Base-by-base conservation (phyloP, 495 filamentous ascomycete genomes). In the Aspergillus incahuasiensis region DNA sequence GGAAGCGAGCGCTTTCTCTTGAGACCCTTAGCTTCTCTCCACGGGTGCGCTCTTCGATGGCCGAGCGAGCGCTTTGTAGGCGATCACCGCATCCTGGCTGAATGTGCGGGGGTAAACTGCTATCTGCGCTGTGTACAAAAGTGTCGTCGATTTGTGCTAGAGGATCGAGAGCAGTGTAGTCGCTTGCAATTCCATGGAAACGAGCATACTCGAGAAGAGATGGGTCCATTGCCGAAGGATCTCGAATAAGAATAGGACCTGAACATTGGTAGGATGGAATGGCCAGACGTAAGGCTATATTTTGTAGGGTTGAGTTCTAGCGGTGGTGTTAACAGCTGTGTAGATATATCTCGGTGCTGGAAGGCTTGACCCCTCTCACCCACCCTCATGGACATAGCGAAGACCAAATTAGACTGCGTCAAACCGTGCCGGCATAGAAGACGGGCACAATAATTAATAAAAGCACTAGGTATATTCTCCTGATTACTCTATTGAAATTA, bases 181-280 rank as follows among this genome's bases (percentile, higher is more conserved):
- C 57, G 6, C 18, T 56, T 0, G 66, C 65, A 39, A 77, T 63
- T 13, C 66, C 70, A 39, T 76, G 57, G 41, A 73, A 74, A 19
- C 72, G 67, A 21, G 75, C 74, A 44, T 79, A 81, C 19, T 78
- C 69, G 30, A 74, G 48, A 11, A 76, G 45, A 28, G 68, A 64
- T 18, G 69, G 63, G n/a, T 69, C 62, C 19, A 46, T 40, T 24
- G 32, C 15, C 25, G 20, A 39, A 15, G 9, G 32, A 12, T 40
- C 18, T 18, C 3, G 8, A 40, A 18, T 3, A 6, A 12, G 4
- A 35, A 35, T 5, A 12, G 8, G 32, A 30, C 9, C 28, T 30
- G 9, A n/a, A n/a, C n/a, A n/a, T n/a, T n/a, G n/a, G n/a, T n/a
- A n/a, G n/a, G n/a, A n/a, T n/a, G n/a, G n/a, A n/a, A n/a, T n/a